Evolutionary conservation across 371 early-diverging fungal species (phyloP), one percentile per base, ranked within the genome.

Genomic region (Capillidium heterosporum): DNA sequence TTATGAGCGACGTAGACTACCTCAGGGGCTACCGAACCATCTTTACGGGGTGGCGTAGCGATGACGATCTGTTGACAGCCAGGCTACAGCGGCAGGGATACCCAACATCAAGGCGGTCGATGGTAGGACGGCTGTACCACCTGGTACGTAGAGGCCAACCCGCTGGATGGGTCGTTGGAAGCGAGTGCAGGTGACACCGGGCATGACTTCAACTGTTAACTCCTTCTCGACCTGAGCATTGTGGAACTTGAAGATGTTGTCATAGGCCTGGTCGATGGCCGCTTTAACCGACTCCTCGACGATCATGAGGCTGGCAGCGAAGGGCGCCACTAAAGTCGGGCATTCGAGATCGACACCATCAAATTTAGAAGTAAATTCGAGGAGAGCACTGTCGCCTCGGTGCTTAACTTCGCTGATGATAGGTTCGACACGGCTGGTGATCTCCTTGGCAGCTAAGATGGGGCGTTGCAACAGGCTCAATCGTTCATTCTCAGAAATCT

Each of bases 1-100:
- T 93, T 93, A 66, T 88, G 79, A n/a, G 98, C 98, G 11, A 94
- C 98, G 63, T 97, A 97, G 57, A 95, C 67, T 11, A 97, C 95
- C 67, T 97, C 98, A 31, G 94, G 93, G 1, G 83, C 87, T 59
- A 92, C 74, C 15, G 82, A 73, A 21, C 96, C 96, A 65, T 93
- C 93, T 29, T 80, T 69, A 32, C 89, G 74, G 41, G 98, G 98
- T 28, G 98, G 98, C 11, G 91, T 90, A n/a, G 95, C 96, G 63
- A 97, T 70, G 1, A 94, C 87, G 66, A 97, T 95, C 60, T 93
- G 83, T 48, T 70, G 68, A 69, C 96, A 95, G 11, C 95, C 95
- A 44, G n/a, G 98, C 96, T 0, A 95, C 98, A 70, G 83, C 84
- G 10, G 98, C 98, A 26, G 98, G 98, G 44, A 95, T 83, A 61